Conservation (phyloP, 306 rosid genomes). For the Trifolium subterraneum region DNA sequence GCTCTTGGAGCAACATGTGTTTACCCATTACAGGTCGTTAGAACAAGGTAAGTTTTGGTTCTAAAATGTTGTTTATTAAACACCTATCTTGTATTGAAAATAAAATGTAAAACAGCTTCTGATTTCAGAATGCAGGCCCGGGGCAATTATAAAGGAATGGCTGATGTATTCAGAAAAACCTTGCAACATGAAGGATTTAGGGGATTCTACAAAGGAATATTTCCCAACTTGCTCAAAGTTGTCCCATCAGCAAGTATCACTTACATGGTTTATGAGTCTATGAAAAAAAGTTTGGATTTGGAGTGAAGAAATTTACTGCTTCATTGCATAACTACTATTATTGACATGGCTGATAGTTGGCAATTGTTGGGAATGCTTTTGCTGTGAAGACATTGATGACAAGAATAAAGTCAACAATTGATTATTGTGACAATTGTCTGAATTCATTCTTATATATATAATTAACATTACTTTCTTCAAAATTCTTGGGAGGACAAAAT, state of each 20-base stretch:
- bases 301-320: slow-evolving; percentile 51
- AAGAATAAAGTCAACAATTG: slow-evolving; percentile 57
- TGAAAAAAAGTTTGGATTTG: slow-evolving; percentile 85
- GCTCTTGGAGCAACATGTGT: slow-evolving; percentile 96
- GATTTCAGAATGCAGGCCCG: slow-evolving; percentile 94
- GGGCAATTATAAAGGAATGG: slow-evolving; percentile 70
- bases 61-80: slow-evolving; percentile 31
- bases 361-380: slow-evolving; percentile 41
- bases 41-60: slow-evolving; percentile 72
- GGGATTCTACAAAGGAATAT: slow-evolving; percentile 95
- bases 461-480: slow-evolving; percentile 46
- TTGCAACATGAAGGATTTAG: slow-evolving; percentile 66
- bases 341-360: slow-evolving; percentile 58
- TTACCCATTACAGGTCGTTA: slow-evolving; percentile 89
- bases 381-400: slow-evolving; percentile 47
- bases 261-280: slow-evolving; percentile 84
- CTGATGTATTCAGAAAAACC: slow-evolving; percentile 89
- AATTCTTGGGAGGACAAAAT: slow-evolving; percentile 57
- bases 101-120: slow-evolving; percentile 35
- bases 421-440: slow-evolving; percentile 48
- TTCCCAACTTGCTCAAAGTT: slow-evolving; percentile 93
- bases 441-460: slow-evolving; percentile 43
- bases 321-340: slow-evolving; percentile 33
- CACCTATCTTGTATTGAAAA: slow-evolving; percentile 28
- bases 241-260: slow-evolving; percentile 97